Conservation (phyloP, 495 filamentous ascomycete genomes). For the Trichoderma reesei region DNA sequence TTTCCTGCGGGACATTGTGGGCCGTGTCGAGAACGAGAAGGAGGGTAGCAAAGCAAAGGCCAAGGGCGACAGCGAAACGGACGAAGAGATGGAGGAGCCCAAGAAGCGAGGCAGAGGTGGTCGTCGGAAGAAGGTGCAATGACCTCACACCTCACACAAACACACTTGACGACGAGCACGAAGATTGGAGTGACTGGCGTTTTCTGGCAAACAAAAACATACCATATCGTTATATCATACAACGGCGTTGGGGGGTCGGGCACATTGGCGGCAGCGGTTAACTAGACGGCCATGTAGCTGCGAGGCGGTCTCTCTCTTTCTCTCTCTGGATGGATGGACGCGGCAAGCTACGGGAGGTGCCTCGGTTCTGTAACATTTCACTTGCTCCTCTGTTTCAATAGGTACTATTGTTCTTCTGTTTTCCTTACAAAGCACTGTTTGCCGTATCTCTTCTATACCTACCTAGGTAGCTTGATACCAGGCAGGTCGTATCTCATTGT, state of each 20-base stretch:
- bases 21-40: slow-evolving; percentile 66
- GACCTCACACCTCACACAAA: background rate
- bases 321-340: background rate
- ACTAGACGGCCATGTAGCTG: background rate
- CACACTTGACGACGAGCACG: background rate
- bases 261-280: background rate
- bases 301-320: background rate
- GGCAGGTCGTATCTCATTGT: no score
- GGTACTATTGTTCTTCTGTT: background rate
- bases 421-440: background rate
- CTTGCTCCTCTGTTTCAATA: no score
- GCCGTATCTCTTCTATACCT: background rate
- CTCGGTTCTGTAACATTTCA: no score
- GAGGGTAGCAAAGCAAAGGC: slow-evolving; percentile 22
- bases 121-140: slow-evolving; percentile 31
- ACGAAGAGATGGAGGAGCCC: slow-evolving; percentile 29
- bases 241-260: background rate
- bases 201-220: background rate
- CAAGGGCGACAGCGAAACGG: slow-evolving; percentile 35
- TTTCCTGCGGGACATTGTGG: slow-evolving; percentile 84
- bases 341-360: background rate
- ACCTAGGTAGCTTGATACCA: no score
- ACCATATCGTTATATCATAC: slow-evolving; percentile 1
- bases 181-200: slow-evolving; percentile 2
- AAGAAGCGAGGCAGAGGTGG: slow-evolving; percentile 35